Percentiles rank a stretch among this genome's conserved stretches.
These are phyloP conservation scores for Aspergillus brunneoviolaceus DNA, from an alignment of 2,329 filamentous ascomycete species.

Conservation along the genomic window DNA sequence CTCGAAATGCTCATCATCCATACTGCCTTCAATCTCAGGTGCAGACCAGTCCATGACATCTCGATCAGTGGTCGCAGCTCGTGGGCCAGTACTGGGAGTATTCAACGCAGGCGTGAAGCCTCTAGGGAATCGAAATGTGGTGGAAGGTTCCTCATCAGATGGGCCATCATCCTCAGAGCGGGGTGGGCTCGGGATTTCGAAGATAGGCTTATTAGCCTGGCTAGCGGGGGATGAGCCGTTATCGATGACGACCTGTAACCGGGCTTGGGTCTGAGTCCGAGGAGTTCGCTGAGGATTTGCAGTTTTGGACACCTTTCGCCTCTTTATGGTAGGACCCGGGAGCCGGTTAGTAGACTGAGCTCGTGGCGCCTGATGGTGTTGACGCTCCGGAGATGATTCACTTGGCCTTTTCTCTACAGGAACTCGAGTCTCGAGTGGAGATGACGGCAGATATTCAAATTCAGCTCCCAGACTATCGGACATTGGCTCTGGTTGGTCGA, in stretches of 20 bases:
- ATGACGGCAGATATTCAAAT: constrained; percentile 32
- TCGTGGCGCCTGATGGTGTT: constrained; percentile 5
- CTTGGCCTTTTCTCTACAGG: not conserved
- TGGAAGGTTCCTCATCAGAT: constrained; percentile 21
- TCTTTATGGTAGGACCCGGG: constrained; percentile 30
- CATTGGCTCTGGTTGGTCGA: constrained; percentile 31
- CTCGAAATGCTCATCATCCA: constrained; percentile 19
- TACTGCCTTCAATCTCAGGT: not conserved
- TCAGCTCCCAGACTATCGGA: constrained; percentile 34
- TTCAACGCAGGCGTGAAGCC: constrained; percentile 33
- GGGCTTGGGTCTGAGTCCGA: constrained; percentile 12
- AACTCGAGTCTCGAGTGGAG: constrained; percentile 19
- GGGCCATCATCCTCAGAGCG: constrained; percentile 31
- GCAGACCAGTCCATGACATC: constrained; percentile 15
- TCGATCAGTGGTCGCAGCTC: constrained; percentile 17
- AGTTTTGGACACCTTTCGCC: constrained; percentile 34
- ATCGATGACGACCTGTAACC: constrained; percentile 29
- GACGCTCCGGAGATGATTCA: not conserved
- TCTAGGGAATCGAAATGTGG: constrained; percentile 39
- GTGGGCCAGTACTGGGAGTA: constrained; percentile 27
- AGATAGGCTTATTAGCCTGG: constrained; percentile 19
- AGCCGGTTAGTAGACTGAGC: constrained; percentile 6
- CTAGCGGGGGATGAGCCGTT: constrained; percentile 18
- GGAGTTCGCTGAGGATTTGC: constrained; percentile 9
- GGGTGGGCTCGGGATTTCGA: constrained; percentile 44